A percentile compares a stretch with the other conserved stretches of the same genome.
These are phyloP conservation scores for Apiospora hydei DNA, from an alignment of 2,329 filamentous ascomycete genomes.

Conservation along the genomic window DNA sequence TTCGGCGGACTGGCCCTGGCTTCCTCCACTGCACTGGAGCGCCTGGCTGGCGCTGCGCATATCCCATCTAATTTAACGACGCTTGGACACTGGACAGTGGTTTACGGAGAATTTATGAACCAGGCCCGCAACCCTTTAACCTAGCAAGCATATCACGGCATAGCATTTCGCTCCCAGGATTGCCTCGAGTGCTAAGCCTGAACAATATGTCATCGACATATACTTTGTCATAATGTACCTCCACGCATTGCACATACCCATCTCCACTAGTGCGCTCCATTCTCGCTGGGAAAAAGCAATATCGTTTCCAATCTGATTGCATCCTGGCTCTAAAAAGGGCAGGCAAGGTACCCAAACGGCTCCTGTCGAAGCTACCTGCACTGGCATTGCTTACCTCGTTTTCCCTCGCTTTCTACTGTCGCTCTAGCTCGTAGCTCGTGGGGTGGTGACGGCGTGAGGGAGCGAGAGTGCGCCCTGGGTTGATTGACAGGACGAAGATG, in stretches of 20 bases:
- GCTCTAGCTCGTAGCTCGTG: background rate
- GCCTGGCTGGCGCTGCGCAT: conserved; percentile 19
- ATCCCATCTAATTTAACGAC: conserved; percentile 23
- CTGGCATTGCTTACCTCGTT: background rate
- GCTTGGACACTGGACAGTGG: conserved; percentile 15
- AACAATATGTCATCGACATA: conserved; percentile 22
- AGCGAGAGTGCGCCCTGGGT: conserved; percentile 4
- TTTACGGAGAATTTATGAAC: conserved; percentile 25
- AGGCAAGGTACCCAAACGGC: background rate
- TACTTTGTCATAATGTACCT: conserved; percentile 1
- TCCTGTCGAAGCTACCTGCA: background rate
- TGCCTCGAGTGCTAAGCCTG: conserved; percentile 21
- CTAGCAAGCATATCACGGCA: conserved; percentile 23
- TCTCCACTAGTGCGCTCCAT: conserved; percentile 13
- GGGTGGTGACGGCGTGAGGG: background rate
- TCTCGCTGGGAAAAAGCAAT: background rate
- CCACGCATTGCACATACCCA: conserved; percentile 12
- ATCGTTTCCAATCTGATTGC: background rate
- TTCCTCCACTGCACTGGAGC: conserved; percentile 10
- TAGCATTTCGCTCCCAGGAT: conserved; percentile 23
- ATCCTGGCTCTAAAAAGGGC: background rate
- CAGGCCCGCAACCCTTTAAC: conserved; percentile 21
- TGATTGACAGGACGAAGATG: conserved; percentile 8
- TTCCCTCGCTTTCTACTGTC: background rate
- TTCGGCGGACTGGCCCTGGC: conserved; percentile 16